A percentile compares a stretch with the other conserved stretches of the same genome.
These are phyloP conservation scores for Hydnomerulius pinastri DNA, from an alignment of 768 basidiomycete species.

Conservation along the genomic window DNA sequence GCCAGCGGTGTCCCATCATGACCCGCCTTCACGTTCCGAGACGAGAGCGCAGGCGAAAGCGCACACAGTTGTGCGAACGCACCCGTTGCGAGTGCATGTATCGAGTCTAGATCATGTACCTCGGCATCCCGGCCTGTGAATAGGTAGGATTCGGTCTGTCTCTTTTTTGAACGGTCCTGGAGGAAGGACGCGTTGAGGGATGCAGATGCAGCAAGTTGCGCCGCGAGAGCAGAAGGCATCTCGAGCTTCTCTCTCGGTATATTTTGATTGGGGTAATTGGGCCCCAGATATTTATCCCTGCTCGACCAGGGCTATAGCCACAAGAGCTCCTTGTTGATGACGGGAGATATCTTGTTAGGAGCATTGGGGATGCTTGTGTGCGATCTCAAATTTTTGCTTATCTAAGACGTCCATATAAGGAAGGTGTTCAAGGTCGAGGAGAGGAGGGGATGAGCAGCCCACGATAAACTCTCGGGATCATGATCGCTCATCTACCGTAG, in stretches of 20 bases:
- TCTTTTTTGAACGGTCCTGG: slow-evolving; percentile 60
- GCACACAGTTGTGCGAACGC: slow-evolving; percentile 72
- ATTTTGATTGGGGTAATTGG: background rate
- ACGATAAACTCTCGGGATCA: too few species aligned
- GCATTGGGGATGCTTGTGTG: too few species aligned
- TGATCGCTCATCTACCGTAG: too few species aligned
- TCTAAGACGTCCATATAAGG: slow-evolving; percentile 1
- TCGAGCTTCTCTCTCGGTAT: background rate
- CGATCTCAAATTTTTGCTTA: slow-evolving; percentile 1
- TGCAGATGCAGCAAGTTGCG: slow-evolving; percentile 74
- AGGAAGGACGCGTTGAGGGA: slow-evolving; percentile 80
- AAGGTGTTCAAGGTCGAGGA: background rate
- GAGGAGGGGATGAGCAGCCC: too few species aligned
- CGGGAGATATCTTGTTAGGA: too few species aligned
- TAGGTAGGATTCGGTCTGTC: slow-evolving; percentile 77
- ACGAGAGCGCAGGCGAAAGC: slow-evolving; percentile 54
- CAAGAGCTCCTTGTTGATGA: too few species aligned
- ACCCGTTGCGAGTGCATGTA: slow-evolving; percentile 79
- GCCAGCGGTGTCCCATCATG: slow-evolving; percentile 16
- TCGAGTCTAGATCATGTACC: slow-evolving; percentile 83
- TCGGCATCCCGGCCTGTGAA: slow-evolving; percentile 83
- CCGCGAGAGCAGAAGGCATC: slow-evolving; percentile 75
- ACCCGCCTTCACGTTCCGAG: slow-evolving; percentile 12
- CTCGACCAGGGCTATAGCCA: too few species aligned
- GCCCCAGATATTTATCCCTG: too few species aligned